Evolutionary conservation across 257 asterid genomes (phyloP).

Genomic region (Pogostemon cablin): DNA sequence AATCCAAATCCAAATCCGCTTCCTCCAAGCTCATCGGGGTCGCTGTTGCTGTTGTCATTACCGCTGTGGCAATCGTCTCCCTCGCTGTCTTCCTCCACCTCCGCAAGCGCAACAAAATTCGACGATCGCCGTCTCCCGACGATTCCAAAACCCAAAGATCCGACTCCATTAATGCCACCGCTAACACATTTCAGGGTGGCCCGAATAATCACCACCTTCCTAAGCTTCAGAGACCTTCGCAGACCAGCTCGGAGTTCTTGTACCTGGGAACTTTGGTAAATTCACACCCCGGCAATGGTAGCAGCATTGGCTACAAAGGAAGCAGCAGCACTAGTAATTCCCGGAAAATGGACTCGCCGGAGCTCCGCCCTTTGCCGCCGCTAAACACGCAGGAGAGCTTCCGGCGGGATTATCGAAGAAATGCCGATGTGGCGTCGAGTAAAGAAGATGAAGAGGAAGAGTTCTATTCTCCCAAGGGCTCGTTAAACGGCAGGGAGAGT

Average conservation of each 20-base stretch:
- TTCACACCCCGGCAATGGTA: conserved; percentile 49
- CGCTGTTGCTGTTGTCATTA: conserved; percentile 62
- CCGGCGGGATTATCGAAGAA: conserved; percentile 38
- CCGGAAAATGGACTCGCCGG: conserved; percentile 77
- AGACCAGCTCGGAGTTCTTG: conserved; percentile 83
- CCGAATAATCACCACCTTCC: conserved; percentile 49
- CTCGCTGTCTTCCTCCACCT: conserved; percentile 61
- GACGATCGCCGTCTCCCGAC: conserved; percentile 27
- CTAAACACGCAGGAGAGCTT: conserved; percentile 43
- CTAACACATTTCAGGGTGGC: conserved; percentile 30
- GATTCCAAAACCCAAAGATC: conserved; percentile 67
- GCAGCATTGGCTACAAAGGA: conserved; percentile 34
- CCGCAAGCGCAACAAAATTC: conserved; percentile 44
- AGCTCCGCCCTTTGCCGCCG: conserved; percentile 90
- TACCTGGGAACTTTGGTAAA: conserved; percentile 88
- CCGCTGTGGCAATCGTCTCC: conserved; percentile 60
- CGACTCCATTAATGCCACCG: conserved; percentile 43
- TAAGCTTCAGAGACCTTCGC: conserved; percentile 81
- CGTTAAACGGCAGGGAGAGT: conserved; percentile 70
- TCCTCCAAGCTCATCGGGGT: conserved; percentile 66
- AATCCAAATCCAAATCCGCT: conserved; percentile 54
- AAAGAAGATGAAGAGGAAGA: conserved; percentile 69
- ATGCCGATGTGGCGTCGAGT: conserved; percentile 48
- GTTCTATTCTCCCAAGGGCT: conserved; percentile 88
- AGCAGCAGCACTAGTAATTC: conserved; percentile 43